Percentiles rank a stretch among this genome's conserved stretches.
These are phyloP conservation scores for Puccinia polysora DNA, from an alignment of 1,284 basidiomycete species.

Conservation along the genomic window DNA sequence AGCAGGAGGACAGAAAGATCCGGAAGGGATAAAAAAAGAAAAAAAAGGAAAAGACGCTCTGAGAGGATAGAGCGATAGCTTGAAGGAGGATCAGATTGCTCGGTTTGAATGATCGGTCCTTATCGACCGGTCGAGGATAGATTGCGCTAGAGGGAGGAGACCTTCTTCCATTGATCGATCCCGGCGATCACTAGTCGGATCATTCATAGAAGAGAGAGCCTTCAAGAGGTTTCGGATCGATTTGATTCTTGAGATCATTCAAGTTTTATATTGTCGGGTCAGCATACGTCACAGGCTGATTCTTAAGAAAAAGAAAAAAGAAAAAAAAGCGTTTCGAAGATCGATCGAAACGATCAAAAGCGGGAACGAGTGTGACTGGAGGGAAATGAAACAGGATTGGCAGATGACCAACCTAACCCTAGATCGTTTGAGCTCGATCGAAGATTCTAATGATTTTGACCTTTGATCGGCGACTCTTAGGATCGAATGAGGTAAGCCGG, in stretches of 20 bases:
- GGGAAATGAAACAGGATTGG: neutral
- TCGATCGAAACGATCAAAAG: neutral
- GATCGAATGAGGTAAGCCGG: slow-evolving; percentile 46
- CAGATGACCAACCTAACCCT: neutral
- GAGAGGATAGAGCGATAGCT: too few relatives aligned
- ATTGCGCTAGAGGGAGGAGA: too few relatives aligned
- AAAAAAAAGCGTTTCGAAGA: neutral
- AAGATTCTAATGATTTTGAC: neutral
- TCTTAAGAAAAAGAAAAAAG: too few relatives aligned
- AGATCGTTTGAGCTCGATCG: neutral
- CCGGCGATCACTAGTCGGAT: neutral
- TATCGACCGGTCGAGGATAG: too few relatives aligned
- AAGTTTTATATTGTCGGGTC: too few relatives aligned
- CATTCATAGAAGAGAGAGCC: neutral
- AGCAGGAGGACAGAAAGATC: too few relatives aligned
- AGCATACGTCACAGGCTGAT: too few relatives aligned
- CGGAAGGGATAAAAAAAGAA: too few relatives aligned
- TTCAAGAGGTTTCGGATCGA: slow-evolving; percentile 2
- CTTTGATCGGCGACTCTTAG: neutral
- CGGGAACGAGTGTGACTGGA: neutral
- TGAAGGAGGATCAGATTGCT: too few relatives aligned
- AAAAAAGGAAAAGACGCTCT: too few relatives aligned
- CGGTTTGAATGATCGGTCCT: too few relatives aligned
- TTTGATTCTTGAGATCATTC: neutral
- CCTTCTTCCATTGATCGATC: neutral